Base-by-base conservation (phyloP, 2,329 filamentous ascomycete species). In the Fusarium floridanum region DNA sequence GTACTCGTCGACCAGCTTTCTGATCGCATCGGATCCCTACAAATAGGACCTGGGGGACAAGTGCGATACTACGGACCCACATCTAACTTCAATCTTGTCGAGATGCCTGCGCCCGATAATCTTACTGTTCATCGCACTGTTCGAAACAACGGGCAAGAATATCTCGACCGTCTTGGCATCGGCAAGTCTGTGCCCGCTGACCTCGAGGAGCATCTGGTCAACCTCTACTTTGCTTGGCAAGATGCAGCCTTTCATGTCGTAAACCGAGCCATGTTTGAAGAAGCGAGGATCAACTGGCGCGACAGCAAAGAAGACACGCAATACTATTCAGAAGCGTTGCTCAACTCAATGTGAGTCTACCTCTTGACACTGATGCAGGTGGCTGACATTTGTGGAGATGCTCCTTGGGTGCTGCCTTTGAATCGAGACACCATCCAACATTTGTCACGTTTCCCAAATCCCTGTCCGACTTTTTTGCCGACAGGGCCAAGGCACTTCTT, bases 361-460 rank as follows among this genome's bases (percentile, higher is more conserved):
- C 6, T 20, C 20, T n/a, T 11, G 43, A 32, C 8, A 2, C 5
- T 12, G 4, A 57, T 41, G 6, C 22, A 12, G 17, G 11, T 12
- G 16, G 32, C 69, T 66, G 41, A 73, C 56, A 57, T 2, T 41
- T 12, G 37, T 57, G 0, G 36, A 85, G 83, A 80, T 85, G 84
- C 29, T 80, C 83, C 9, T 78, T 85, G 7, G 84, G 84, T 22
- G 83, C 83, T 39, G 82, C 84, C 2, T 85, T 85, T n/a, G 84
- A 85, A 64, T 77, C 82, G 20, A 80, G 83, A 12, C 84, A 85
- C 61, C 84, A 85, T 57, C 83, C 84, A 2, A 83, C 81, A 4
- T 84, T 85, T 37, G 66, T 74, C 8, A 77, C 75, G 0, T 76
- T 74, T 77, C 85, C 67, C 81, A 84, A 43, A 80, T 84, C 71